Conservation (phyloP, 1,139 yeast species). For the Zhuliangozyma blackwelliae region DNA sequence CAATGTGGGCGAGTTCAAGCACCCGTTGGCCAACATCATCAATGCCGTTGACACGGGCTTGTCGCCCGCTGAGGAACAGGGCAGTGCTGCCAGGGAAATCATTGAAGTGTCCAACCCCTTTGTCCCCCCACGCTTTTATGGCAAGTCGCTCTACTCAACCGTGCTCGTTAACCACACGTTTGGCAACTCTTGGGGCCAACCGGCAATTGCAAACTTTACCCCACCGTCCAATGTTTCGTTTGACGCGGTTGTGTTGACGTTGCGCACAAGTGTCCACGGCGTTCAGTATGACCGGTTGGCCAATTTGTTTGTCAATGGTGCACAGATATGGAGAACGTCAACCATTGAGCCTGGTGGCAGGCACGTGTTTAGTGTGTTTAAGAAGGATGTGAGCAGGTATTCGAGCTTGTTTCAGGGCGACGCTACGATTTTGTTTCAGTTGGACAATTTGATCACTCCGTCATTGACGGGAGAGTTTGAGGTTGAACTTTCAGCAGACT, state of each 20-base stretch:
- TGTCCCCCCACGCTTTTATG: constrained; percentile 22
- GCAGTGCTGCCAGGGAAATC: constrained; percentile 13
- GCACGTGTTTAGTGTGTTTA: constrained; percentile 40
- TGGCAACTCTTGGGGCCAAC: constrained; percentile 35
- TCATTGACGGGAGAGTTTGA: constrained; percentile 60
- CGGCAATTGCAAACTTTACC: constrained; percentile 21
- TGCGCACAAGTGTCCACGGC: constrained; percentile 59
- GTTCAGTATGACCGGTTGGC: constrained; percentile 76
- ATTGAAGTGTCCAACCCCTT: constrained; percentile 29
- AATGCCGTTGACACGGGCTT: background rate
- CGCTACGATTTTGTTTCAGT: constrained; percentile 44
- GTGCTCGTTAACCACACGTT: constrained; percentile 31
- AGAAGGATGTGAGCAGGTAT: constrained; percentile 65
- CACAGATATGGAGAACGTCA: constrained; percentile 79
- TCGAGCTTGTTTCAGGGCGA: constrained; percentile 43
- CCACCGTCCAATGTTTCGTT: constrained; percentile 36
- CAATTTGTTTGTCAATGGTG: constrained; percentile 60
- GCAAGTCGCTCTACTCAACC: constrained; percentile 22
- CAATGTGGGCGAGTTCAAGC: background rate
- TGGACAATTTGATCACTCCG: constrained; percentile 61
- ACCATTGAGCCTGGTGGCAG: constrained; percentile 73
- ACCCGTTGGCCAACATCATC: background rate
- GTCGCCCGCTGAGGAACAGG: background rate
- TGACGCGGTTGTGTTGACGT: constrained; percentile 56
- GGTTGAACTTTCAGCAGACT: constrained; percentile 48